These are phyloP conservation scores for Rubroboletus satanas DNA, from an alignment of 768 basidiomycete species.

Conservation along the genomic window DNA sequence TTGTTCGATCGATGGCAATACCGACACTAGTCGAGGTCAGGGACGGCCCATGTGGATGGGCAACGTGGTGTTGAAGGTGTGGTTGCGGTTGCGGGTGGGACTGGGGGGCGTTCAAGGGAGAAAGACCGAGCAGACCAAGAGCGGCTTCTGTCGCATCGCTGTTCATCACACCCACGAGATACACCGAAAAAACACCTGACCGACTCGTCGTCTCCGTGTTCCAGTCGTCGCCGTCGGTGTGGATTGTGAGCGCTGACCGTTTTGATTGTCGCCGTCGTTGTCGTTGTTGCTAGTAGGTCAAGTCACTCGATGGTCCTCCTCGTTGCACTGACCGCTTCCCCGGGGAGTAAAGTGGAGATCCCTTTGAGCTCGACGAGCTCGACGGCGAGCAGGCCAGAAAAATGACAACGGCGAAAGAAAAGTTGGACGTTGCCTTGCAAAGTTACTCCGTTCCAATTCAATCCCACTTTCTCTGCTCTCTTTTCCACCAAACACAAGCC, in stretches of 20 bases:
- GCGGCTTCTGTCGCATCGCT: constrained; percentile 59
- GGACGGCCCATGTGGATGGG: constrained; percentile 24
- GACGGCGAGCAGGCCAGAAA: constrained; percentile 13
- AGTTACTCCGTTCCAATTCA: constrained; percentile 11
- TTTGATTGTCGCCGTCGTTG: constrained; percentile 18
- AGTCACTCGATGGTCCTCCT: constrained; percentile 4
- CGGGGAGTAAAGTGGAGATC: neutral
- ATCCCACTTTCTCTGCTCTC: constrained; percentile 17
- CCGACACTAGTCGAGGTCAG: constrained; percentile 24
- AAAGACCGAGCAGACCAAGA: constrained; percentile 53
- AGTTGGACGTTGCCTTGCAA: constrained; percentile 22
- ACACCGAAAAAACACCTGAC: constrained; percentile 6
- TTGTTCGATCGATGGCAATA: constrained; percentile 25
- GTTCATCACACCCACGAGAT: constrained; percentile 34
- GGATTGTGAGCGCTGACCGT: constrained; percentile 10
- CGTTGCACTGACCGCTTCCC: constrained; percentile 3
- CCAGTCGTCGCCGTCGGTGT: constrained; percentile 11
- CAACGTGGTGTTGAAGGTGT: constrained; percentile 25
- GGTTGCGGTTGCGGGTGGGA: constrained; percentile 26
- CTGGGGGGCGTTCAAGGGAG: constrained; percentile 33
- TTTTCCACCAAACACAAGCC: constrained; percentile 24
- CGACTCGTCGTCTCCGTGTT: constrained; percentile 4
- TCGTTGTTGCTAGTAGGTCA: neutral
- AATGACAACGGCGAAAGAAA: constrained; percentile 7
- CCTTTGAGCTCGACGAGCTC: constrained; percentile 16